Base-by-base conservation (phyloP, 2,329 filamentous ascomycete genomes). In the Sporothrix mexicana region DNA sequence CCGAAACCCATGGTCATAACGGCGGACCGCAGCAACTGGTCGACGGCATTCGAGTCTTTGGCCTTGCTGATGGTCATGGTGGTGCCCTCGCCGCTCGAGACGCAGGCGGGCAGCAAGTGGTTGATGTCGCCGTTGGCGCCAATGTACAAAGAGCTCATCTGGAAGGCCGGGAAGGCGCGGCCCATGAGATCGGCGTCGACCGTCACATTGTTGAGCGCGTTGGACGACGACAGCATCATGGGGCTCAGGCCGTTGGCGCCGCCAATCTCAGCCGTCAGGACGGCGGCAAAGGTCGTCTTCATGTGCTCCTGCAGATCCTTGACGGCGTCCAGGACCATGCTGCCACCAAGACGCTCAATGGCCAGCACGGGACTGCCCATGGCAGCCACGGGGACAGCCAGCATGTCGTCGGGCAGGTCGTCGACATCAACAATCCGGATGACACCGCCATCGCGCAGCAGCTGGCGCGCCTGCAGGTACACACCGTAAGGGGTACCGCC, bases 261-360 rank as follows among this genome's bases (percentile, higher is more conserved):
- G 0, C 87, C 87, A 57, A 89, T 88, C 73, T 88, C 86, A 5
- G 87, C 80, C 1, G 83, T 84, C 77, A 88, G 83, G 2, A 85
- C 78, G 1, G 78, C 79, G 43, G 78, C 78, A 71, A 81, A 81
- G 8, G 64, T 78, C 66, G 77, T 76, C 47, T 70, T 64, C 41
- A 78, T 73, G 57, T 81, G 78, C 70, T 78, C 76, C 78, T 81
- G 80, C 61, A 84, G 79, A 6, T 79, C 81, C 8, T 79, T 75
- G 71, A 83, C 81, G 12, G 82, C 79, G 5, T 80, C 77, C 47
- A 80, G 76, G 3, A 78, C 78, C 78, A 85, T 82, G 70, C 82
- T 81, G 15, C 81, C 81, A 45, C 80, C 80, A 0, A 85, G 75
- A 43, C 83, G 80, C 76, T 84, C 84, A 36, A 84, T 81, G 0